These are phyloP conservation scores for Hanseniaspora meyeri DNA, from an alignment of 805 yeast species.

Conservation along the genomic window DNA sequence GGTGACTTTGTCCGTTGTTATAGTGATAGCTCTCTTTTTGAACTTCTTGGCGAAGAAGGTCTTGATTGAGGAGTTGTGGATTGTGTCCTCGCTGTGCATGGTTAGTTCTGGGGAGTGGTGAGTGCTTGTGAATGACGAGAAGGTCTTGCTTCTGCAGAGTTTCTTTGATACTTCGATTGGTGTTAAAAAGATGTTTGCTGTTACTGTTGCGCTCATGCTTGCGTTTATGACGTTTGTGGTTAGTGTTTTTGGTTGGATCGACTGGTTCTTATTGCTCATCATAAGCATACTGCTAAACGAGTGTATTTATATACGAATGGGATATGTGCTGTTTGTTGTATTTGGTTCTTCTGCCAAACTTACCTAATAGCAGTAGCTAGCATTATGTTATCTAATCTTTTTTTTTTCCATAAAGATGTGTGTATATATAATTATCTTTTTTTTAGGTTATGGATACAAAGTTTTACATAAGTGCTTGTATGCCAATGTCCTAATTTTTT, in stretches of 20 bases:
- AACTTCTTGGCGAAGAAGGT: not conserved
- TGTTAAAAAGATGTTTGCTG: not conserved
- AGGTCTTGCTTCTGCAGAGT: not conserved
- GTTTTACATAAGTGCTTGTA: no score
- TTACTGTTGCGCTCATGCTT: not conserved
- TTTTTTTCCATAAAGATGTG: no score
- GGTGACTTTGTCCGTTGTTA: not conserved
- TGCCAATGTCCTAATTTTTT: no score
- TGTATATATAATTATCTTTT: no score
- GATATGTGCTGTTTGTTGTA: no score
- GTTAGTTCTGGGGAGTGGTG: not conserved
- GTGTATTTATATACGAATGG: not conserved
- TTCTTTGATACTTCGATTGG: not conserved
- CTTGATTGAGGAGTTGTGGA: not conserved
- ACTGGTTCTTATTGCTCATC: not conserved
- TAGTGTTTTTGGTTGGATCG: not conserved
- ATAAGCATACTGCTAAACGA: not conserved
- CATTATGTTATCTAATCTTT: no score
- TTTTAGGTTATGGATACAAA: no score
- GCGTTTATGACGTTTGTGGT: not conserved
- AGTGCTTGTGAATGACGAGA: not conserved
- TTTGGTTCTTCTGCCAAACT: no score
- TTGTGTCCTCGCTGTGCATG: not conserved
- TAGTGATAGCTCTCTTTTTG: not conserved
- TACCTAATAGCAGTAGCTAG: no score